Base-by-base conservation (phyloP, 2,329 filamentous ascomycete species). In the Alternaria infectoria region DNA sequence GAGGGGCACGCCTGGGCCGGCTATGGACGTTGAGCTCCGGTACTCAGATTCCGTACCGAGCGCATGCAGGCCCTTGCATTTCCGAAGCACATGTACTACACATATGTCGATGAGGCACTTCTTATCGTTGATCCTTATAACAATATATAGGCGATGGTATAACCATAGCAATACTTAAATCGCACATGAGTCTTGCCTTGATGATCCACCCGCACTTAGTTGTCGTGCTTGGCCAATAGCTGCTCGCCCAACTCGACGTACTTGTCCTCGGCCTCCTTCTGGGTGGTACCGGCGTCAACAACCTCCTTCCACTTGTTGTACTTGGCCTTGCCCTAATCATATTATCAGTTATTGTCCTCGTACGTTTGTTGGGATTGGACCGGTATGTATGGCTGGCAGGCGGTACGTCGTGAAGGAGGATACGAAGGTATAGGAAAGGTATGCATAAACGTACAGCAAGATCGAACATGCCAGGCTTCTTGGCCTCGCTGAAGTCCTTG, bases 161-260 rank as follows among this genome's bases (percentile, higher is more conserved):
- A 30, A 11, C 21, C 44, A 6, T 32, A 90, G 26, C 11, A 36
- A 28, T 59, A 25, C 17, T 23, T 32, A 8, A 6, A 81, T 50
- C 21, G 21, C 17, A 47, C 15, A 4, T n/a, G 17, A 23, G 45
- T n/a, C 17, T n/a, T 51, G 21, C n/a, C 11, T 40, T 15, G 21
- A 11, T 19, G 23, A 15, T 15, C 11, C n/a, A 9, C 21, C 21
- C 11, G 25, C n/a, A 30, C 61, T 59, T 86, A 83, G 66, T 83
- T 85, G 78, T 92, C 91, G 81, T 90, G 87, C 79, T 87, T 87
- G 64, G 75, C 81, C 87, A 96, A 93, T 76, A 96, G 81, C 74
- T 84, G 80, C 81, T 93, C 89, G 68, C 96, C 88, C 65, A 90
- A 83, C 71, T 85, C 84, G 74, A 96, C 87, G 82, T 97, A 97